Conservation (phyloP, 305 asterid genomes). For the Fraxinus sp. region DNA sequence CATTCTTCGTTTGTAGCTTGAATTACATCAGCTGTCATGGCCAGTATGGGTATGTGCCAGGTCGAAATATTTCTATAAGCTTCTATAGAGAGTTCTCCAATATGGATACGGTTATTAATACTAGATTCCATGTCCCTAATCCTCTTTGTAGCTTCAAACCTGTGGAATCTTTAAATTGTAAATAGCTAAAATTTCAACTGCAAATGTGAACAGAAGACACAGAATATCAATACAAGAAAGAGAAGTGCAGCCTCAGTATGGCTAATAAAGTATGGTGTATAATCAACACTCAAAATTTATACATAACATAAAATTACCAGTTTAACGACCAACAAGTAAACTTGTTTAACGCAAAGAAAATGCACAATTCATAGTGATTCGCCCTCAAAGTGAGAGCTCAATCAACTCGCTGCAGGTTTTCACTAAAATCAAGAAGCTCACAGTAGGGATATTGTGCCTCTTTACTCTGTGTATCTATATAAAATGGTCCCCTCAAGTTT, state of each 20-base stretch:
- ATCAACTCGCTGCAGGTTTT: neutral
- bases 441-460: neutral
- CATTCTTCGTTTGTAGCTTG: conserved; percentile 85
- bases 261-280: neutral
- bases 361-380: neutral
- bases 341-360: neutral
- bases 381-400: neutral
- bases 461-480: neutral
- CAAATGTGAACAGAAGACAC: neutral
- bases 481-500: neutral
- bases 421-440: neutral
- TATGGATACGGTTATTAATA: conserved; percentile 40
- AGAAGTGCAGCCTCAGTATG: neutral
- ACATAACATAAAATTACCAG: neutral
- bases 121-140: conserved; percentile 59
- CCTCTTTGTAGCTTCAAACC: conserved; percentile 80
- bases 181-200: neutral
- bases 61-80: conserved; percentile 41
- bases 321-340: neutral
- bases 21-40: conserved; percentile 97
- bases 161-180: conserved; percentile 24
- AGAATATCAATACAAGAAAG: neutral
- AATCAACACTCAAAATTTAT: neutral
- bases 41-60: conserved; percentile 91
- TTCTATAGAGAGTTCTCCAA: conserved; percentile 47